A percentile compares a stretch with the other conserved stretches of the same genome.
phyloP scores from a whole-genome alignment of 352 stramenopile species.

The Halophytophthora batemanensis region DNA sequence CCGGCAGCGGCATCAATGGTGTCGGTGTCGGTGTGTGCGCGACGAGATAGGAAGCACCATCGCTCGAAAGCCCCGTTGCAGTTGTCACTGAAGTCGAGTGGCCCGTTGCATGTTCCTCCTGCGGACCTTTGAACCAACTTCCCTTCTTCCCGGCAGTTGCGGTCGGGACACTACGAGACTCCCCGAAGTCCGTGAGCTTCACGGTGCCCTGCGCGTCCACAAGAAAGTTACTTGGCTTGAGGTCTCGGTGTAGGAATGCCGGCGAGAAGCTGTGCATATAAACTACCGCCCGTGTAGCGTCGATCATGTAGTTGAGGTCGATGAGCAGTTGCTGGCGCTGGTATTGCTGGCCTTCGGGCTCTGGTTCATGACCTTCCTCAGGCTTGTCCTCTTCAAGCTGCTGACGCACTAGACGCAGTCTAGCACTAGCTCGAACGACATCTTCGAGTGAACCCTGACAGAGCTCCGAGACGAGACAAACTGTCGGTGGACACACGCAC shows the following conservation, averaged over 20 bases:
- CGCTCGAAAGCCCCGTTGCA: constrained; percentile 17
- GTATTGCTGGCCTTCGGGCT: constrained; percentile 6
- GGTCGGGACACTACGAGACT: constrained; percentile 41
- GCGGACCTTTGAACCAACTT: constrained; percentile 9
- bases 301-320: constrained; percentile 65
- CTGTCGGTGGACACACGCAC: constrained; percentile 73
- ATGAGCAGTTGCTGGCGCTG: constrained; percentile 41
- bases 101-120: constrained; percentile 13
- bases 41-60: constrained; percentile 12
- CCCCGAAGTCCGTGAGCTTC: constrained; percentile 63
- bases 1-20: constrained; percentile 12
- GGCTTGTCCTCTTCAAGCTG: constrained; percentile 5
- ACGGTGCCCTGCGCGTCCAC: constrained; percentile 42
- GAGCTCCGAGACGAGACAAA: constrained; percentile 66
- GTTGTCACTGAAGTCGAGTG: constrained; percentile 3
- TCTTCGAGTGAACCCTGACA: constrained; percentile 48
- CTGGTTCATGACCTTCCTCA: constrained; percentile 6
- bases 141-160: constrained; percentile 6
- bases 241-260: constrained; percentile 68
- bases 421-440: constrained; percentile 29
- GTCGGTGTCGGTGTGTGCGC: constrained; percentile 16
- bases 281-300: constrained; percentile 54
- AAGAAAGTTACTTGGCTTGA: constrained; percentile 70
- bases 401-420: constrained; percentile 11
- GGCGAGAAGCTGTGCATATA: constrained; percentile 74